Percentiles rank a stretch among this genome's conserved stretches.
Conservation (phyloP, 192 early-diverging fungal species). For the Entomortierella lignicola region DNA sequence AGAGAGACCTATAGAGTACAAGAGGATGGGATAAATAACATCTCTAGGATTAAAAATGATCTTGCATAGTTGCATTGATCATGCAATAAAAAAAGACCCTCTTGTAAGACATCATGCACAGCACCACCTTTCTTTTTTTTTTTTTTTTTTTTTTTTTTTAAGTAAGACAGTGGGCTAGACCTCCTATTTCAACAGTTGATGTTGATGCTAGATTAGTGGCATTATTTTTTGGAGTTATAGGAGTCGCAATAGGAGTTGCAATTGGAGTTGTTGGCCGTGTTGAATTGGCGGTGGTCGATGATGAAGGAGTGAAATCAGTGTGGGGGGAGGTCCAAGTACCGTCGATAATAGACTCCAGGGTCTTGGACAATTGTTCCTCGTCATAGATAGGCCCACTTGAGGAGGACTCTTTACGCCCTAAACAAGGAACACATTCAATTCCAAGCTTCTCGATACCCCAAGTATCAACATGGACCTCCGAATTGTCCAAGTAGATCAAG, state of each 20-base stretch:
- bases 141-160: slow-evolving; percentile 7
- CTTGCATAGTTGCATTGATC: no score
- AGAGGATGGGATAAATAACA: not conserved
- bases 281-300: slow-evolving; percentile 25
- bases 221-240: not conserved
- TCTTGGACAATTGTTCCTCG: slow-evolving; percentile 26
- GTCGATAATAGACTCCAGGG: slow-evolving; percentile 42
- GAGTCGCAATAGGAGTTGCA: not conserved
- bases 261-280: slow-evolving; percentile 26
- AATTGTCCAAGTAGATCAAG: slow-evolving; percentile 63
- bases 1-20: not conserved
- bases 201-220: not conserved
- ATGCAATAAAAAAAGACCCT: no score
- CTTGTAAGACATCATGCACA: no score
- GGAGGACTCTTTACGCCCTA: slow-evolving; percentile 20
- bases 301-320: slow-evolving; percentile 2
- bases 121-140: not conserved
- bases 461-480: slow-evolving; percentile 60
- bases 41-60: no score
- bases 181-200: not conserved
- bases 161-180: not conserved
- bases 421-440: slow-evolving; percentile 56
- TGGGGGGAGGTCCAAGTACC: slow-evolving; percentile 21
- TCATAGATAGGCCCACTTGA: slow-evolving; percentile 50
- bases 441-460: slow-evolving; percentile 57